Evolutionary conservation across 345 rosid species (phyloP).

Genomic region (Citrus reticulata): DNA sequence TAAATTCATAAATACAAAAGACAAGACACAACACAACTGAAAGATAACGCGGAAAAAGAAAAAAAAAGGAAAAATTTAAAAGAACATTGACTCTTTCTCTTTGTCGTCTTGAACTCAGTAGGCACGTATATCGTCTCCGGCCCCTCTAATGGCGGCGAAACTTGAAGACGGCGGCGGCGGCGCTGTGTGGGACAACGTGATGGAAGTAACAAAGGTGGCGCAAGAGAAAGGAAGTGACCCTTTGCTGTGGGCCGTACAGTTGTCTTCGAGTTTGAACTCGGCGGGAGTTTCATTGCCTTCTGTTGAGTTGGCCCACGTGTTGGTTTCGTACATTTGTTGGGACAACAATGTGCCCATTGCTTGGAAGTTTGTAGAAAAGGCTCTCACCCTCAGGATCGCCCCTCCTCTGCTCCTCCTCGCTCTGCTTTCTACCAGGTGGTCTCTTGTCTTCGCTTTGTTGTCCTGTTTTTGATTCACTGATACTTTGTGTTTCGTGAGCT

Average conservation of each 20-base stretch:
- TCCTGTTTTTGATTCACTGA: background rate
- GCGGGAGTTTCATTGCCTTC: constrained; percentile 67
- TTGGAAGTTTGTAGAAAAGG: constrained; percentile 93
- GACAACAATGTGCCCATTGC: constrained; percentile 75
- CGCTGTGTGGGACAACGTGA: constrained; percentile 52
- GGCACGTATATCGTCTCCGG: background rate
- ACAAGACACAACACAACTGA: too few species aligned
- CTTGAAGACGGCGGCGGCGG: constrained; percentile 10
- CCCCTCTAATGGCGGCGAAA: constrained; percentile 27
- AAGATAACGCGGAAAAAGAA: background rate
- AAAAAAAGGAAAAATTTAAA: background rate
- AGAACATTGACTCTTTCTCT: background rate
- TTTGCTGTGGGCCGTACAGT: constrained; percentile 63
- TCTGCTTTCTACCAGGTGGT: constrained; percentile 84
- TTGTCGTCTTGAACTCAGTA: background rate
- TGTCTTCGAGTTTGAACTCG: constrained; percentile 54
- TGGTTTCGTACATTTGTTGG: constrained; percentile 83
- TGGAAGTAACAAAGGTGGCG: constrained; percentile 64
- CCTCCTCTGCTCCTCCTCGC: constrained; percentile 81
- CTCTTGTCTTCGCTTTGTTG: background rate
- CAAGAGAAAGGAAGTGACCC: constrained; percentile 65
- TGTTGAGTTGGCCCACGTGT: constrained; percentile 54
- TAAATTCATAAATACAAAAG: too few species aligned
- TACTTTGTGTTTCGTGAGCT: constrained; percentile 7
- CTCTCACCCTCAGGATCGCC: constrained; percentile 57